phyloP scores from a whole-genome alignment of 2,329 filamentous ascomycete genomes.

The Fusarium azukiicola region DNA sequence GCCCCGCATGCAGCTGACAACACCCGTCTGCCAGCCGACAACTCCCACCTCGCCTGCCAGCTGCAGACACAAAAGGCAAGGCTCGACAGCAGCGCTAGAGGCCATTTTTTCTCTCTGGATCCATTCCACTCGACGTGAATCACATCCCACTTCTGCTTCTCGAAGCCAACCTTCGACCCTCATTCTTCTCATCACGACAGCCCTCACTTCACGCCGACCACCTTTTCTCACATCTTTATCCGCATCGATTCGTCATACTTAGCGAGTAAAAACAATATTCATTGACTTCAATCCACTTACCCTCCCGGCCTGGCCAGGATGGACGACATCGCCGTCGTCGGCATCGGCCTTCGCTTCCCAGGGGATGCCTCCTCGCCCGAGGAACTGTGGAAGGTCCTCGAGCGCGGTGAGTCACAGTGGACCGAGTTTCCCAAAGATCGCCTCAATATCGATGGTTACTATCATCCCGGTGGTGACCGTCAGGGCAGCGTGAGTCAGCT shows the following conservation, averaged over 20 bases:
- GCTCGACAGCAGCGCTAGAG: background rate
- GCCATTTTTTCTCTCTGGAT: background rate
- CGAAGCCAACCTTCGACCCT: background rate
- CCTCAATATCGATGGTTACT: constrained; percentile 75
- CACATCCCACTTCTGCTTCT: background rate
- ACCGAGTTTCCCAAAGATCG: constrained; percentile 71
- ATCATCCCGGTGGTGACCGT: constrained; percentile 73
- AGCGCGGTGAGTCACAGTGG: constrained; percentile 69
- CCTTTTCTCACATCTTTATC: constrained; percentile 11
- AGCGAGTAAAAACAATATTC: background rate
- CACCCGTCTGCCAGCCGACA: constrained; percentile 26
- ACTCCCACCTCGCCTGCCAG: constrained; percentile 3
- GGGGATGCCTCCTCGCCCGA: constrained; percentile 69
- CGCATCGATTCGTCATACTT: background rate
- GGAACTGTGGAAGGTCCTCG: constrained; percentile 72
- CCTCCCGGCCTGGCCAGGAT: constrained; percentile 37
- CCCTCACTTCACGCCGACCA: constrained; percentile 20
- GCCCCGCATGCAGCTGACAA: constrained; percentile 5
- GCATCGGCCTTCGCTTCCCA: constrained; percentile 74
- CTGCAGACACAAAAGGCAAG: background rate
- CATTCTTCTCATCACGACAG: constrained; percentile 19
- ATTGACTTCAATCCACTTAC: background rate
- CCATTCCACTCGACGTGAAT: background rate
- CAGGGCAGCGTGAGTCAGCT: constrained; percentile 69
- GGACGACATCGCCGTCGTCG: constrained; percentile 75